phyloP scores from a whole-genome alignment of 495 filamentous ascomycete genomes.

The Chaetomidium leptoderma region DNA sequence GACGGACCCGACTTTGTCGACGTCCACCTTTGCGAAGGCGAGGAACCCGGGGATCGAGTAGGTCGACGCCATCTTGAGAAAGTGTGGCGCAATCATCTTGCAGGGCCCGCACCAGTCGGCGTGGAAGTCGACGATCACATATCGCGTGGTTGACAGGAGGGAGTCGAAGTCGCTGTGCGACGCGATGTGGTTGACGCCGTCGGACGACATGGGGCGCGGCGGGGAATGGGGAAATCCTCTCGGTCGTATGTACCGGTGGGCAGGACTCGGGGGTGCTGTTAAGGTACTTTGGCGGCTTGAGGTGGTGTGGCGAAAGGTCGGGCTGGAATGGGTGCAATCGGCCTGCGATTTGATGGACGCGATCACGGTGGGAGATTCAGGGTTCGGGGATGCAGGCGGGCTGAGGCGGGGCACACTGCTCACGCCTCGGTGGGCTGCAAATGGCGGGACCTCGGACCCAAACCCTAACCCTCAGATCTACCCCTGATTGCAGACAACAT shows the following conservation, averaged over 20 bases:
- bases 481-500: neutral
- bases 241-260: neutral
- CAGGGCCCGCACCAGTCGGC: slow-evolving; percentile 68
- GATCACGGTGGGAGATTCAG: too few relatives aligned
- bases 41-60: slow-evolving; percentile 47
- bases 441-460: too few relatives aligned
- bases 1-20: slow-evolving; percentile 49
- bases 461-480: neutral
- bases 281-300: too few relatives aligned
- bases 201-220: slow-evolving; percentile 23
- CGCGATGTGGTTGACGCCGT: slow-evolving; percentile 32
- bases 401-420: too few relatives aligned
- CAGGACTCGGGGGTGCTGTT: neutral
- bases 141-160: slow-evolving; percentile 40
- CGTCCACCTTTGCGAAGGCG: slow-evolving; percentile 58
- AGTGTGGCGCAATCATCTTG: slow-evolving; percentile 60
- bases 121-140: slow-evolving; percentile 52
- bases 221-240: neutral
- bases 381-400: too few relatives aligned
- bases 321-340: too few relatives aligned
- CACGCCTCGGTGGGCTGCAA: too few relatives aligned
- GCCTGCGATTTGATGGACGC: too few relatives aligned
- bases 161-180: slow-evolving; percentile 37
- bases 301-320: too few relatives aligned
- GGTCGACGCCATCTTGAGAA: slow-evolving; percentile 47